phyloP scores from a whole-genome alignment of 2,329 filamentous ascomycete genomes.

The Achaetomium macrosporum region DNA sequence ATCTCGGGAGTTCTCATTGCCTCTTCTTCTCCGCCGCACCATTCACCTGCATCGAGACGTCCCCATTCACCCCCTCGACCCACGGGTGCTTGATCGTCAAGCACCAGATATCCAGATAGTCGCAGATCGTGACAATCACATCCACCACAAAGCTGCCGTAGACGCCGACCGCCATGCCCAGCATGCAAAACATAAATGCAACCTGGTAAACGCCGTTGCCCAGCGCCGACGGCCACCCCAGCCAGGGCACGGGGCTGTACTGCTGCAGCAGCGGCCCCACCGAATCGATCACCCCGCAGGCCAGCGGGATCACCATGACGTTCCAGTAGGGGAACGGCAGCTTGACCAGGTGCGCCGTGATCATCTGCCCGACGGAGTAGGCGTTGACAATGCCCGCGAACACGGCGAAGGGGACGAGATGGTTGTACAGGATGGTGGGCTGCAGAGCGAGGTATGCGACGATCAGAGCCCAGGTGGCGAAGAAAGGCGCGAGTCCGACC shows the following conservation, averaged over 20 bases:
- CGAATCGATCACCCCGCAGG: slow-evolving; percentile 73
- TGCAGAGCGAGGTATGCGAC: slow-evolving; percentile 77
- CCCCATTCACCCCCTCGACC: slow-evolving; percentile 35
- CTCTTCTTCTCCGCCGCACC: slow-evolving; percentile 38
- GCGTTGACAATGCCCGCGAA: slow-evolving; percentile 89
- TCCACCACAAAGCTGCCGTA: slow-evolving; percentile 97
- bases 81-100: slow-evolving; percentile 87
- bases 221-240: slow-evolving; percentile 71
- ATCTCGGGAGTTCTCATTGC: background rate
- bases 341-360: slow-evolving; percentile 87
- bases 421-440: slow-evolving; percentile 71
- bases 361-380: slow-evolving; percentile 93
- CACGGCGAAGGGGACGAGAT: slow-evolving; percentile 83
- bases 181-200: slow-evolving; percentile 71
- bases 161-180: slow-evolving; percentile 80
- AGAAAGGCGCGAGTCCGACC: slow-evolving; percentile 77
- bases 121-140: slow-evolving; percentile 95
- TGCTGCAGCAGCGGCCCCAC: slow-evolving; percentile 62
- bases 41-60: slow-evolving; percentile 32
- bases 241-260: slow-evolving; percentile 50
- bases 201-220: slow-evolving; percentile 80
- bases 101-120: slow-evolving; percentile 98
- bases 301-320: slow-evolving; percentile 71
- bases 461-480: slow-evolving; percentile 70
- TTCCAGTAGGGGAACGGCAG: slow-evolving; percentile 87